Evolutionary conservation across 2,329 filamentous ascomycete genomes (phyloP), one percentile per base, ranked within the genome.

Genomic region (Colletotrichum salicis): DNA sequence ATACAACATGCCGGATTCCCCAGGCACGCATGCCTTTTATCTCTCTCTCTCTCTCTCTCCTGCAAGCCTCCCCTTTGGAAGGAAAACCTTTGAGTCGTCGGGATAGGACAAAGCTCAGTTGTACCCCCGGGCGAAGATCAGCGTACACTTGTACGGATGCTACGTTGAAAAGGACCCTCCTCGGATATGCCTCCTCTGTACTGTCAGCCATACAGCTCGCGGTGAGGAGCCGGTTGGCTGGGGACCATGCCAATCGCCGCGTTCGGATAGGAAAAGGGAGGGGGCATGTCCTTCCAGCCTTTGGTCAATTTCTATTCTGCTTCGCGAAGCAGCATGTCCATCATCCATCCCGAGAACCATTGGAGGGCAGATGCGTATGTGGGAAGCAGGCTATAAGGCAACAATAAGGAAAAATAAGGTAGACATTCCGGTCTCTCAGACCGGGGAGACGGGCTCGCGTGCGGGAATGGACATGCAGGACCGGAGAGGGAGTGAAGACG

Each of bases 201-300:
- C 54, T 35, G 41, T 65, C 48, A 56, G 55, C 41, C 48, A 35
- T 37, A 51, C 66, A 68, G 37, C 58, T 24, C 41, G 60, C 62
- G 67, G 67, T 35, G 54, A 13, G 24, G 19, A 70, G 67, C 67
- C 67, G 67, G 62, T 66, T 70, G 67, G 67, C 56, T 27, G 55
- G 66, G 19, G 24, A 22, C 31, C 22, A 48, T 51, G 22, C 41
- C 41, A 37, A 51, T n/a, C 37, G 19, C 22, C 22, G 24, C 19
- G 15, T 10, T 29, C 8, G 24, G 29, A 56, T 62, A 22, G 65
- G 41, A 48, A 19, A 41, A 41, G 37, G 41, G 41, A 48, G 41
- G 45, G 48, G 48, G 2, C 57, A 55, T 13, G 22, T 13, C 12
- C 41, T 35, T 29, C 33, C 31, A n/a, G 11, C 41, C 31, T 60